phyloP scores from a whole-genome alignment of 129 eudicot species.

The Kitagawia praeruptora region DNA sequence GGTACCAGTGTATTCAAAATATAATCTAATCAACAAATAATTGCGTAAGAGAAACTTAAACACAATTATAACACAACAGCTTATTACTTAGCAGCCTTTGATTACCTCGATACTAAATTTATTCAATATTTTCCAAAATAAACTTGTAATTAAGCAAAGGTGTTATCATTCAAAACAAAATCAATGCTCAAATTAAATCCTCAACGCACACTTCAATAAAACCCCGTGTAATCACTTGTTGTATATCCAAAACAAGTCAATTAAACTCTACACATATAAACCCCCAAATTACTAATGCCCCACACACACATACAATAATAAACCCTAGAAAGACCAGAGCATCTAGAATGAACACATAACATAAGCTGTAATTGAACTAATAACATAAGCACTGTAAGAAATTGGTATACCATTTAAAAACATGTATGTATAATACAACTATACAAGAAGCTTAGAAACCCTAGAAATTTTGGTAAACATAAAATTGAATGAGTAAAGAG shows the following conservation, averaged over 20 bases:
- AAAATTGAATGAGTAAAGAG: not conserved
- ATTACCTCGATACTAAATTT: not conserved
- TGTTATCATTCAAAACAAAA: not conserved
- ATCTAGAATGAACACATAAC: not conserved
- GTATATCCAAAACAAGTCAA: not conserved
- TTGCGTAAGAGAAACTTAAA: not conserved
- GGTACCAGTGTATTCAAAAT: not conserved
- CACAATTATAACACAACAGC: not conserved
- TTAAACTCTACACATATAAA: no score
- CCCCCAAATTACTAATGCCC: not conserved
- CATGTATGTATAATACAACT: not conserved
- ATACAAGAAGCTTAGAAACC: not conserved
- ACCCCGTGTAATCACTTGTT: not conserved
- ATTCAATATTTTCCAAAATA: no score
- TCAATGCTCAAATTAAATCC: not conserved
- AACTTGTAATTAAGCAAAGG: no score
- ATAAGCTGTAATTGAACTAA: not conserved
- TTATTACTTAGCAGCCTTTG: not conserved
- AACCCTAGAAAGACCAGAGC: not conserved
- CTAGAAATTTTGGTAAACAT: not conserved
- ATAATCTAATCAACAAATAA: not conserved
- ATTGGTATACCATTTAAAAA: not conserved
- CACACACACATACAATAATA: not conserved
- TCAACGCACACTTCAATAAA: not conserved
- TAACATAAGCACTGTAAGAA: not conserved